Conservation (phyloP, 192 early-diverging fungal species). For the Coemansia sp. region DNA sequence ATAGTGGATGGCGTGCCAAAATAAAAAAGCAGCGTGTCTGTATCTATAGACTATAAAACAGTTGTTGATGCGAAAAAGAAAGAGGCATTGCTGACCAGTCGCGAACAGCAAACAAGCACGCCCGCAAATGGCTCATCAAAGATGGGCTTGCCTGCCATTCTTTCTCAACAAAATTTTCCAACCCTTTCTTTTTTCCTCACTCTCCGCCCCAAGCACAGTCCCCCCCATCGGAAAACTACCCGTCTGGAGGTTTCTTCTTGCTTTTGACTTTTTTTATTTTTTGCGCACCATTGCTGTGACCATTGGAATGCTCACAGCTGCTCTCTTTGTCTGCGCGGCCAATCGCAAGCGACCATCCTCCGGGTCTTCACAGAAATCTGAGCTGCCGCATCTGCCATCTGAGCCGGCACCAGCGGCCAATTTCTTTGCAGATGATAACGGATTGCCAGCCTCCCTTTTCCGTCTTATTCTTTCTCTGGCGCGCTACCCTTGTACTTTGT, state of each 20-base stretch:
- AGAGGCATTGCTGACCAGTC: neutral
- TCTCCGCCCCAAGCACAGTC: no score
- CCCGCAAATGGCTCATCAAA: no score
- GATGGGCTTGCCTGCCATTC: no score
- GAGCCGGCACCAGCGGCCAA: neutral
- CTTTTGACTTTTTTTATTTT: neutral
- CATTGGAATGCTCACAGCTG: constrained; percentile 7
- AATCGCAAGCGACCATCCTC: constrained; percentile 8
- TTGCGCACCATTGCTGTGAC: neutral
- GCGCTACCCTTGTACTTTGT: neutral
- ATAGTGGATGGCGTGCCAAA: constrained; percentile 4
- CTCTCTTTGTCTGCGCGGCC: constrained; percentile 1
- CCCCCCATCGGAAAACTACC: neutral
- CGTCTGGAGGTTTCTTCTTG: neutral
- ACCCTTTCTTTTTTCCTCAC: no score
- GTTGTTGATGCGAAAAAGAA: neutral
- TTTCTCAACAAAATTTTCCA: no score
- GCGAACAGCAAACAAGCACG: no score
- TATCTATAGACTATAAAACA: no score
- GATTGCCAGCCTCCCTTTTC: neutral
- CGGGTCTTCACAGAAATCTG: constrained; percentile 1
- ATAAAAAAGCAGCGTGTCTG: no score
- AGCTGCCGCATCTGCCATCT: no score
- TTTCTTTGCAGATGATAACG: constrained; percentile 8
- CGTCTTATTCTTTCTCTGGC: neutral